Evolutionary conservation across 192 early-diverging fungal species (phyloP), one percentile per base, ranked within the genome.

Genomic region (Chytriomyces sp.): DNA sequence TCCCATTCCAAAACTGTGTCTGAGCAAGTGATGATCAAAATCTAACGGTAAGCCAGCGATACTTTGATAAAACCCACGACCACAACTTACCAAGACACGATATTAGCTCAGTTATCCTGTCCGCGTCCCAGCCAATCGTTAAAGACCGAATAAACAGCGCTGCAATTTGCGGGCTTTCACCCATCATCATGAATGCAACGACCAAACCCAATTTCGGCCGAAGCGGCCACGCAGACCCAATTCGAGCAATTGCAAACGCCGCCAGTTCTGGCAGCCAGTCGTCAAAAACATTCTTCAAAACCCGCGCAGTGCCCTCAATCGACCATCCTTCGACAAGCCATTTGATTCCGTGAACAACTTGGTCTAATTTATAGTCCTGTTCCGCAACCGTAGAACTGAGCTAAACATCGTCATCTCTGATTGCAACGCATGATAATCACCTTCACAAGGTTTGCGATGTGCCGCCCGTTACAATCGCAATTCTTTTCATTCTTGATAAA

Each of bases 181-280:
- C 65, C 79, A 83, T 72, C 77, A 83, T 71, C 43, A 83, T 48
- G 45, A 69, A 83, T 18, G 82, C 79, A 11, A 72, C 67, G 72
- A 81, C 73, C 45, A 83, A 59, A 35, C 72, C 72, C 61, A 78
- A 75, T 48, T 83, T 81, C 48, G 80, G 80, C 4, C 70, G 16
- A 45, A 72, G 61, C 24, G 76, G 70, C 78, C 82, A 77, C 48
- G 16, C 69, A 20, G 13, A 16, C 23, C 66, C 71, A 71, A 76
- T 81, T 26, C 49, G 26, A 20, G 80, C 72, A 81, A 81, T 61
- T 10, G 72, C 74, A 60, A 82, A 79, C 53, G 53, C 82, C 1
- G 82, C 82, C 8, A 83, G 69, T 63, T 83, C 82, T 11, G 82
- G 82, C n/a, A 83, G 61, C 82, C 82, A 83, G 59, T 83, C 82